These are phyloP conservation scores for Penicillium rolfsii DNA, from an alignment of 2,329 filamentous ascomycete genomes.

Conservation along the genomic window DNA sequence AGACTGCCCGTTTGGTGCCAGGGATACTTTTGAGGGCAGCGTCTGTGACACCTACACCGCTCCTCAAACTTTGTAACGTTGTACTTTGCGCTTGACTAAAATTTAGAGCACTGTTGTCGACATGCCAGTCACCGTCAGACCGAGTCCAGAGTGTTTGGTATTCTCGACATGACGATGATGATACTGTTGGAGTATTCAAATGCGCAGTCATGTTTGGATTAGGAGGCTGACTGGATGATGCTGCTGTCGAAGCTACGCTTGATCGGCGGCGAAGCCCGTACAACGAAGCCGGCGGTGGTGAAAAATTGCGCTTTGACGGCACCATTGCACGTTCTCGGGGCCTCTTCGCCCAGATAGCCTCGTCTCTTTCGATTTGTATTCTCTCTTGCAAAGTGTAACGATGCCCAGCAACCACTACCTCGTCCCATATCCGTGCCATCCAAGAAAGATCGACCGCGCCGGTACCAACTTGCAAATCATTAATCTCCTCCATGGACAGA, in stretches of 20 bases:
- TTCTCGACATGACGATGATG: not conserved
- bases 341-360: slow-evolving; percentile 1
- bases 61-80: not conserved
- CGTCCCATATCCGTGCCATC: slow-evolving; percentile 10
- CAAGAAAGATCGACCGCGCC: not conserved
- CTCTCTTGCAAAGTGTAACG: slow-evolving; percentile 6
- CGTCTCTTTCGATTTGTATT: slow-evolving; percentile 3
- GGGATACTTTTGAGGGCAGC: not conserved
- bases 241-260: not conserved
- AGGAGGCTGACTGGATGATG: not conserved
- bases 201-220: not conserved
- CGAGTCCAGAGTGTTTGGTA: slow-evolving; percentile 8
- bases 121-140: slow-evolving; percentile 8
- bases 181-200: not conserved
- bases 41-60: not conserved
- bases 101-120: not conserved
- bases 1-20: not conserved
- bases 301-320: not conserved
- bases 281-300: slow-evolving; percentile 4
- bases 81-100: not conserved
- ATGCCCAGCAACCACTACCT: slow-evolving; percentile 5
- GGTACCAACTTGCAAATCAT: not conserved
- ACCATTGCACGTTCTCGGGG: slow-evolving; percentile 4
- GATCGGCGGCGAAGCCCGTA: slow-evolving; percentile 6
- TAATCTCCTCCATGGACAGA: not conserved